Conservation (phyloP, 108 stramenopile species). For the Skeletonema potamos region DNA sequence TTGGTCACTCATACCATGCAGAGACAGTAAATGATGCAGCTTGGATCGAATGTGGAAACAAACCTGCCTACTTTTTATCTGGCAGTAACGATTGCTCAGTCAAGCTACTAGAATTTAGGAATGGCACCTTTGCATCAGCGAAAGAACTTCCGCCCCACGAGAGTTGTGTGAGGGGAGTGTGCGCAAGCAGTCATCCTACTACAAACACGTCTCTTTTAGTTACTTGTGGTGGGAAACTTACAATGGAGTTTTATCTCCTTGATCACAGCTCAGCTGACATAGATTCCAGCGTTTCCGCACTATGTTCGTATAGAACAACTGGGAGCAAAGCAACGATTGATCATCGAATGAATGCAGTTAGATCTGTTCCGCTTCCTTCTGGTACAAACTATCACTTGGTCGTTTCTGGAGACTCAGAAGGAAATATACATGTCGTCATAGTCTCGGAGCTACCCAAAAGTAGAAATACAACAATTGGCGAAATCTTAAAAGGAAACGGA, state of each 20-base stretch:
- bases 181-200: constrained; percentile 39
- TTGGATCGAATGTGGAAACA: constrained; percentile 31
- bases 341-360: constrained; percentile 77
- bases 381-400: constrained; percentile 43
- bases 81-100: constrained; percentile 75
- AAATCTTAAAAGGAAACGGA: constrained; percentile 21
- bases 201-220: constrained; percentile 48
- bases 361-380: constrained; percentile 48
- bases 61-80: constrained; percentile 39
- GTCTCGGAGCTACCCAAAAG: constrained; percentile 24
- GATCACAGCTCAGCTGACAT: constrained; percentile 9
- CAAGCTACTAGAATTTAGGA: constrained; percentile 45
- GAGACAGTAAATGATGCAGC: constrained; percentile 68
- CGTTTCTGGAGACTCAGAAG: constrained; percentile 75
- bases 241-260: constrained; percentile 64
- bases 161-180: constrained; percentile 74
- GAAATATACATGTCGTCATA: constrained; percentile 51
- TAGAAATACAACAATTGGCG: constrained; percentile 35
- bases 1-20: constrained; percentile 53
- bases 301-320: constrained; percentile 49
- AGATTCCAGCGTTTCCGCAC: constrained; percentile 26
- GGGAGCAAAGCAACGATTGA: constrained; percentile 54
- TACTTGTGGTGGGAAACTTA: constrained; percentile 70
- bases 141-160: constrained; percentile 63
- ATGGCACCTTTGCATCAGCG: constrained; percentile 35